Percentiles rank a stretch among this genome's conserved stretches.
phyloP scores from a whole-genome alignment of 441 rosid species.

The Pelargonium citronellum region DNA sequence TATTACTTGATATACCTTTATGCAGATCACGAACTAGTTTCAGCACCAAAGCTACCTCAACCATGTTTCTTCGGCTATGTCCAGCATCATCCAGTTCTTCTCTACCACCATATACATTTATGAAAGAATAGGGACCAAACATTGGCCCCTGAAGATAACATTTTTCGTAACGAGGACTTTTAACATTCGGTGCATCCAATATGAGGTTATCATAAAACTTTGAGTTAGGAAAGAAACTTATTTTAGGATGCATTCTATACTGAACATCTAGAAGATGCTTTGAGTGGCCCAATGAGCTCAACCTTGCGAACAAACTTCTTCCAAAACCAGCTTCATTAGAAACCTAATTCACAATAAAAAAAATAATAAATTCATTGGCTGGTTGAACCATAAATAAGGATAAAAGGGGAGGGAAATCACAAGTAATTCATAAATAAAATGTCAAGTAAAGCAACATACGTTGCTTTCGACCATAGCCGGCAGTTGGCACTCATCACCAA shows the following conservation, averaged over 20 bases:
- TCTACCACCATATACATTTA: constrained; percentile 36
- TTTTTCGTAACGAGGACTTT: constrained; percentile 17
- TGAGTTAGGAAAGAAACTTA: constrained; percentile 40
- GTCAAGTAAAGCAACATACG: constrained; percentile 19
- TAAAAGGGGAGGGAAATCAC: neutral
- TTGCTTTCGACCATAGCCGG: constrained; percentile 37
- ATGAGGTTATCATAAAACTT: constrained; percentile 31
- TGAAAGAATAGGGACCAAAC: constrained; percentile 45
- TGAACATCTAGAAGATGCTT: constrained; percentile 38
- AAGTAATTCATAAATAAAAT: neutral
- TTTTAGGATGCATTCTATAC: constrained; percentile 52
- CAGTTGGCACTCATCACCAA: constrained; percentile 44
- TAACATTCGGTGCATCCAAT: constrained; percentile 32
- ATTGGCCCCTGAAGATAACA: constrained; percentile 29
- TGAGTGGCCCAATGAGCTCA: constrained; percentile 32
- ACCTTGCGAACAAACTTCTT: constrained; percentile 46
- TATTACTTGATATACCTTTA: constrained; percentile 24
- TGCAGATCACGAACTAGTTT: constrained; percentile 26
- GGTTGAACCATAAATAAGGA: neutral
- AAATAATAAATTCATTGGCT: neutral
- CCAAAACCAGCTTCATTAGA: constrained; percentile 39
- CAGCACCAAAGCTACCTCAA: constrained; percentile 37
- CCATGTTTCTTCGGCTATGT: constrained; percentile 32
- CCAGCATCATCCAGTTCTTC: constrained; percentile 33
- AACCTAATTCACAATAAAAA: constrained; percentile 20